phyloP scores from a whole-genome alignment of 1,139 yeast species.

The Geotrichum bryndzae region DNA sequence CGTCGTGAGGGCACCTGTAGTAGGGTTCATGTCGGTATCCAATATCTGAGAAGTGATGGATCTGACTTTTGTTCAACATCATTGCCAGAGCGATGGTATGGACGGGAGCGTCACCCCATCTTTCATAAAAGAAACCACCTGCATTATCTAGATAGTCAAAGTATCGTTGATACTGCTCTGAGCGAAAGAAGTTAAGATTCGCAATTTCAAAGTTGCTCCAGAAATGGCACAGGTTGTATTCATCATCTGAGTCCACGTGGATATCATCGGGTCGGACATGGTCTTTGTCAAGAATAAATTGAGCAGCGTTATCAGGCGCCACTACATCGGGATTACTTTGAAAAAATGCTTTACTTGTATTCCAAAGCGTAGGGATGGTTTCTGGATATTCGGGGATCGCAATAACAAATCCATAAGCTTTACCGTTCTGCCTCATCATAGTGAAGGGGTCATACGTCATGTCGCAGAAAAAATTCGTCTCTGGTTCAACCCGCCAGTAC shows the following conservation, averaged over 20 bases:
- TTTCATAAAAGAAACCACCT: constrained; percentile 78
- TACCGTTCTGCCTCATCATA: constrained; percentile 62
- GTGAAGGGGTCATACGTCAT: constrained; percentile 67
- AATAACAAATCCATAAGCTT: constrained; percentile 83
- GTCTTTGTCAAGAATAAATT: constrained; percentile 59
- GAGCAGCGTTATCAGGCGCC: constrained; percentile 62
- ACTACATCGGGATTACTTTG: constrained; percentile 55
- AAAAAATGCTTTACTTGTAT: constrained; percentile 58
- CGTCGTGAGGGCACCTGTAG: constrained; percentile 65
- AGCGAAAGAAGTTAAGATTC: constrained; percentile 69
- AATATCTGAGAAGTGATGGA: constrained; percentile 86
- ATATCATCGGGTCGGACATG: constrained; percentile 36
- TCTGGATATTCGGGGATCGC: constrained; percentile 70
- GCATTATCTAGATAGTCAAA: constrained; percentile 62
- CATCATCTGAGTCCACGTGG: constrained; percentile 35
- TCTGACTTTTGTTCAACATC: constrained; percentile 57
- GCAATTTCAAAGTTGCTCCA: constrained; percentile 95
- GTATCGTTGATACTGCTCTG: constrained; percentile 60
- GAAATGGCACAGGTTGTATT: constrained; percentile 87
- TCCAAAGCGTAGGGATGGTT: constrained; percentile 83
- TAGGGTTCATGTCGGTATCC: constrained; percentile 85
- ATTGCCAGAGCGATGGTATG: constrained; percentile 73
- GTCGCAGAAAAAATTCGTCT: constrained; percentile 80
- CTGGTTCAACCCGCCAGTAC: constrained; percentile 94
- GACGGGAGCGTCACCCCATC: constrained; percentile 99